Base-by-base conservation (phyloP, 331 rosid species). In the Pyrus hybrid region DNA sequence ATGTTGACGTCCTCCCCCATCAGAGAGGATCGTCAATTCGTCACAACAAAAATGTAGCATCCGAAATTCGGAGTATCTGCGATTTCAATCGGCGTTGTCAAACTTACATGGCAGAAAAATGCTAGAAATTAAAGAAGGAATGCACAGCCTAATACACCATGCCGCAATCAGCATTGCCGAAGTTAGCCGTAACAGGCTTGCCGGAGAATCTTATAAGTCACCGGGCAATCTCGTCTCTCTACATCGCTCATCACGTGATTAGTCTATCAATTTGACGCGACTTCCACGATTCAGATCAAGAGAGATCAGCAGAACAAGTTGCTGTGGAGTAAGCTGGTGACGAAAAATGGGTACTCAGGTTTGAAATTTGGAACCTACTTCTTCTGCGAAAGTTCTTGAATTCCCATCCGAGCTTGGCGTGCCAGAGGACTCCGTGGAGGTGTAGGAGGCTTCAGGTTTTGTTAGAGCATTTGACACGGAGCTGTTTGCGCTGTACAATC, bases 401-500 rank as follows among this genome's bases (percentile, higher is more conserved):
- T 6, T 8, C 41, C 43, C 68, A 51, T 70, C 80, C n/a, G 85
- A 87, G 47, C 84, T 80, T 25, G 28, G 76, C 12, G 62, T 25
- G 32, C 83, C 72, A 65, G 86, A 82, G 68, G 85, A 77, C 80
- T 79, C 90, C 1, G 87, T 69, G 69, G 83, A 81, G 64, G 71
- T 70, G 73, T 37, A 76, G 43, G 91, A 86, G 21, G 67, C 78
- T 73, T 79, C 90, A 64, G 76, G 77, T 84, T 85, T 89, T 57
- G 77, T 82, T 51, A 80, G 47, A 7, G 87, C 84, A 76, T 77
- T 81, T 73, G 89, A 87, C n/a, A 81, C 76, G 63, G 79, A 67
- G 71, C 87, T 87, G 68, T 62, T 77, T 63, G 84, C 77, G 79
- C 93, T 84, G 26, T 37, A 81, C 60, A 91, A 85, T 32, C 77